A percentile compares a stretch with the other conserved stretches of the same genome.
Conservation (phyloP, 2,329 filamentous ascomycete genomes). For the Sclerotinia subarctica region DNA sequence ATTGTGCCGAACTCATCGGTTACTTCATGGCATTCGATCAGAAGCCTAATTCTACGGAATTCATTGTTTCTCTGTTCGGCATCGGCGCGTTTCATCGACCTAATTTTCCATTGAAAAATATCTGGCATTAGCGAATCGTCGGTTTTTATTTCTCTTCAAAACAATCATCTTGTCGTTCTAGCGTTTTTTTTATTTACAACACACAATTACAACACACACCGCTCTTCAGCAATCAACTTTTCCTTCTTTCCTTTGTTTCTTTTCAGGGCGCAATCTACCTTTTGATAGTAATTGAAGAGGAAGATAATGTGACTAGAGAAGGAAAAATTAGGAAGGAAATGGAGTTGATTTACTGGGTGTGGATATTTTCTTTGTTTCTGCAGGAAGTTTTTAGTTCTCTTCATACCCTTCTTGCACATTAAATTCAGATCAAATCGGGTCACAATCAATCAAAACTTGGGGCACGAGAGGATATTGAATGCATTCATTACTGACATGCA, state of each 20-base stretch:
- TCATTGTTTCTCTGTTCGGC: slow-evolving; percentile 19
- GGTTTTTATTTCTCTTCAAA: slow-evolving; percentile 19
- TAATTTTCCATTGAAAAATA: slow-evolving; percentile 18
- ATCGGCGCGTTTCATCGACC: slow-evolving; percentile 16
- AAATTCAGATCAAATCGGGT: slow-evolving; percentile 18
- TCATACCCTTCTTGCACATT: slow-evolving; percentile 21
- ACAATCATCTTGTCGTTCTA: slow-evolving; percentile 18
- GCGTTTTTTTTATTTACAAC: slow-evolving; percentile 21
- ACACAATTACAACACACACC: slow-evolving; percentile 14
- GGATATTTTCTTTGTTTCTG: slow-evolving; percentile 21
- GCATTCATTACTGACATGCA: slow-evolving; percentile 10
- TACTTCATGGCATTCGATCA: slow-evolving; percentile 16
- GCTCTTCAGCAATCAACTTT: slow-evolving; percentile 19
- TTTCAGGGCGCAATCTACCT: slow-evolving; percentile 17
- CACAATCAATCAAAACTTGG: slow-evolving; percentile 17
- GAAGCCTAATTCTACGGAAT: neutral
- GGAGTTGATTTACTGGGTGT: neutral
- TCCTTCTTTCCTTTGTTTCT: slow-evolving; percentile 21
- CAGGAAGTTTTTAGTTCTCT: slow-evolving; percentile 17
- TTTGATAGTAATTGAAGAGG: slow-evolving; percentile 17
- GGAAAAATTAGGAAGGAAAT: slow-evolving; percentile 10
- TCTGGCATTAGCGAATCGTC: slow-evolving; percentile 23
- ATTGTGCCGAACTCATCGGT: slow-evolving; percentile 17
- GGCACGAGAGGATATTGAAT: slow-evolving; percentile 14
- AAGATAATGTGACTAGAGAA: slow-evolving; percentile 12